These are phyloP conservation scores for Pichia sp. DNA, from an alignment of 1,139 yeast species.

Conservation along the genomic window DNA sequence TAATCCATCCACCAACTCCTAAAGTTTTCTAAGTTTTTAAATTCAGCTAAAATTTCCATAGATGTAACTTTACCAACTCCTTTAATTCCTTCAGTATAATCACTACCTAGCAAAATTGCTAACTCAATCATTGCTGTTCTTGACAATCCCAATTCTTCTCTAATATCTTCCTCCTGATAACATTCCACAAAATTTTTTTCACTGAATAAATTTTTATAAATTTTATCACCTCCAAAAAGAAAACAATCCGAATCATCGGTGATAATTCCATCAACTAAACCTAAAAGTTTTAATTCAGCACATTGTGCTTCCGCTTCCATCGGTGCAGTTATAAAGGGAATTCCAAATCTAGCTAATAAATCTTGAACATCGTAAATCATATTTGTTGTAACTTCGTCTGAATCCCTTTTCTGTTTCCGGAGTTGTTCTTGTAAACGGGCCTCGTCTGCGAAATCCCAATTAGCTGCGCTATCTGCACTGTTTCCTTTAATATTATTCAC, in stretches of 20 bases:
- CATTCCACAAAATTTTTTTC: constrained; percentile 91
- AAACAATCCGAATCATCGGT: constrained; percentile 98
- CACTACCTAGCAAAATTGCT: constrained; percentile 84
- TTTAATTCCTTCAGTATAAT: constrained; percentile 85
- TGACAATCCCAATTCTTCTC: constrained; percentile 56
- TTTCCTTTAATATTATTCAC: constrained; percentile 25
- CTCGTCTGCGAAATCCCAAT: constrained; percentile 44
- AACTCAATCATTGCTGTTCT: constrained; percentile 63
- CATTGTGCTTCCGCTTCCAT: constrained; percentile 99
- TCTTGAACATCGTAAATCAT: constrained; percentile 93
- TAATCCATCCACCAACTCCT: constrained; percentile 51
- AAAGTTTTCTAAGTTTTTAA: constrained; percentile 42
- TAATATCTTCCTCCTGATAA: constrained; percentile 58
- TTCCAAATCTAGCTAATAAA: constrained; percentile 76
- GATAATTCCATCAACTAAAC: constrained; percentile 87
- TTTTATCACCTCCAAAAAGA: constrained; percentile 78
- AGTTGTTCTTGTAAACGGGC: constrained; percentile 52
- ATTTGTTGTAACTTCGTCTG: constrained; percentile 81
- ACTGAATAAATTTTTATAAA: constrained; percentile 91
- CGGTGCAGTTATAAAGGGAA: constrained; percentile 91
- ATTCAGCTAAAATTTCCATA: constrained; percentile 88
- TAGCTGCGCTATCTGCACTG: constrained; percentile 34
- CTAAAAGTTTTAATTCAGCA: constrained; percentile 61
- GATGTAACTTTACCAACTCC: constrained; percentile 94
- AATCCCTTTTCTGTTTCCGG: constrained; percentile 69